phyloP scores from a whole-genome alignment of 805 yeast genomes.

The Suhomyces sp. region DNA sequence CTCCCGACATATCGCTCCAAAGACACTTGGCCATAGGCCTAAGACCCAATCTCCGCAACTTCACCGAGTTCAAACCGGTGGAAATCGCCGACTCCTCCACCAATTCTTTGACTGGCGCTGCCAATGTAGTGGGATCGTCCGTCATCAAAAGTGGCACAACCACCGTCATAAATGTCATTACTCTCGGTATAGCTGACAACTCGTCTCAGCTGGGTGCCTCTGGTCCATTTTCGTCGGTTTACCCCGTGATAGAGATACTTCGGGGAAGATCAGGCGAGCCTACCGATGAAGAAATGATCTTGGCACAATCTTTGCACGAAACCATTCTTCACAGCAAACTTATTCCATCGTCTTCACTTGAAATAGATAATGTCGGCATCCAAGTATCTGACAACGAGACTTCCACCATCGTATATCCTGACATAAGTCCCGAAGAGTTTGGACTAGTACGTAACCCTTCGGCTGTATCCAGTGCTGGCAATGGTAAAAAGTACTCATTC shows the following conservation, averaged over 20 bases:
- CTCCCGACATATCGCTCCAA: conserved; percentile 80
- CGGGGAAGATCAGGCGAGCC: conserved; percentile 80
- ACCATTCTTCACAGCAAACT: conserved; percentile 55
- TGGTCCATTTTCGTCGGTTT: conserved; percentile 40
- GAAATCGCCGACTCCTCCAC: conserved; percentile 33
- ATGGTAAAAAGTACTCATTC: conserved; percentile 24
- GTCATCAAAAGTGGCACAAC: conserved; percentile 70
- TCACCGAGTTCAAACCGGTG: conserved; percentile 68
- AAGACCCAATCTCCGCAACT: conserved; percentile 71
- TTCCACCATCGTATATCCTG: conserved; percentile 24
- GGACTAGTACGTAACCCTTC: conserved; percentile 9
- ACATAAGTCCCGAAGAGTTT: conserved; percentile 15
- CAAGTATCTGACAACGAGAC: conserved; percentile 14
- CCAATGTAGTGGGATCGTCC: conserved; percentile 57
- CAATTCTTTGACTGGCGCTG: conserved; percentile 30
- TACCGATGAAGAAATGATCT: conserved; percentile 77
- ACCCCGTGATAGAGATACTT: conserved; percentile 73
- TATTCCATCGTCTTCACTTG: conserved; percentile 34
- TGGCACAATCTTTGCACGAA: conserved; percentile 65
- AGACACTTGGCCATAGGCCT: conserved; percentile 72
- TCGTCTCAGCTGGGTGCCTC: conserved; percentile 25
- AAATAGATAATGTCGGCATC: conserved; percentile 13
- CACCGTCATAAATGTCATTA: conserved; percentile 65
- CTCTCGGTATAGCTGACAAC: conserved; percentile 64
- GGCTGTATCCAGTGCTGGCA: not conserved